These are phyloP conservation scores for Acidiella bohemica DNA, from an alignment of 495 filamentous ascomycete species.

Conservation along the genomic window DNA sequence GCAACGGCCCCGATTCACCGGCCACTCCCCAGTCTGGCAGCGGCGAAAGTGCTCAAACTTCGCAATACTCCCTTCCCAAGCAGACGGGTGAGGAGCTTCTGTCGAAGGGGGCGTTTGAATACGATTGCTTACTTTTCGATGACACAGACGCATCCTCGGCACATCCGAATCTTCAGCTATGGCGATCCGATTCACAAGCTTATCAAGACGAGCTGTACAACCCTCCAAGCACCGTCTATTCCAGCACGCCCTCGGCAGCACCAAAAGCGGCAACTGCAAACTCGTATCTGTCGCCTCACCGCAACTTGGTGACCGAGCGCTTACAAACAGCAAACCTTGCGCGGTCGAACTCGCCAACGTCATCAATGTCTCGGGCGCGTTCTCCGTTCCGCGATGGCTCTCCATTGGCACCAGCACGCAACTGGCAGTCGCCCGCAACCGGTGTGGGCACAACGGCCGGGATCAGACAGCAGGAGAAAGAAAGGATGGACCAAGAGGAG, in stretches of 20 bases:
- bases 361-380: constrained; percentile 45
- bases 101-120: constrained; percentile 38
- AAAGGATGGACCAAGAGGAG: constrained; percentile 42
- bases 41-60: constrained; percentile 37
- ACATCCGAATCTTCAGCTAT: constrained; percentile 60
- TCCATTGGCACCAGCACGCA: constrained; percentile 36
- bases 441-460: constrained; percentile 41
- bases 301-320: constrained; percentile 56
- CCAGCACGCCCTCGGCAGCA: constrained; percentile 28
- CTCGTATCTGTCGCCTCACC: constrained; percentile 38
- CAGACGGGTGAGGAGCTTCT: constrained; percentile 21
- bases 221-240: constrained; percentile 41
- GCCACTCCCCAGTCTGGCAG: constrained; percentile 43
- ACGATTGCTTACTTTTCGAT: constrained; percentile 45
- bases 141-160: constrained; percentile 25
- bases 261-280: constrained; percentile 23
- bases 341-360: constrained; percentile 11
- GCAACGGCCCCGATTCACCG: constrained; percentile 41
- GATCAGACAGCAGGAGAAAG: constrained; percentile 46
- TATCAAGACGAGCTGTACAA: constrained; percentile 79
- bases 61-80: constrained; percentile 18
- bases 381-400: constrained; percentile 78
- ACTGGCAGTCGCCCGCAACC: constrained; percentile 7
- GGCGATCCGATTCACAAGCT: constrained; percentile 69
- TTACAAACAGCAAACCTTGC: constrained; percentile 37